Evolutionary conservation across 2,329 filamentous ascomycete species (phyloP).

Genomic region (Exserohilum rostratum): DNA sequence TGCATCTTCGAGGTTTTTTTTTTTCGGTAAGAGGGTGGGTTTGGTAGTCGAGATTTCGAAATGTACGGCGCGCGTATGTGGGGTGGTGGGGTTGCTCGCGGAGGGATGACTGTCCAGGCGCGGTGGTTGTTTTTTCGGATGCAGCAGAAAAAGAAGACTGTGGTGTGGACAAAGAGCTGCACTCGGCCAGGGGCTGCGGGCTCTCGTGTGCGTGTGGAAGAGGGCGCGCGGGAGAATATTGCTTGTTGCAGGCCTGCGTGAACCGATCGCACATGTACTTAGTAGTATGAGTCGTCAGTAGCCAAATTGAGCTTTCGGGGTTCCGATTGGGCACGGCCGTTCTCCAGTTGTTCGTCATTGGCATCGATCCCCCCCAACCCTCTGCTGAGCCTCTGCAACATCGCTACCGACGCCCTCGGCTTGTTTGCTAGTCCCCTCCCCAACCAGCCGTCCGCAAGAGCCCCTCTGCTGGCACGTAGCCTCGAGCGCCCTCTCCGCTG

Average conservation of each 20-base stretch:
- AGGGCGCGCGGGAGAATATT: not conserved
- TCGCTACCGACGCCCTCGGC: slow-evolving; percentile 10
- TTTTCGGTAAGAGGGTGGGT: not conserved
- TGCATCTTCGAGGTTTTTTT: slow-evolving; percentile 28
- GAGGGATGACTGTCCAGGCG: slow-evolving; percentile 1
- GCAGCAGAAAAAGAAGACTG: not conserved
- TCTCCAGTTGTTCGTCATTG: slow-evolving; percentile 18
- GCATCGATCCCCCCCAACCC: slow-evolving; percentile 50
- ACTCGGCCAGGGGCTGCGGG: not conserved
- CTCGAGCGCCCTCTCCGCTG: not conserved
- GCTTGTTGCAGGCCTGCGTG: slow-evolving; percentile 7
- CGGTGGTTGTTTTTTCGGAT: not conserved
- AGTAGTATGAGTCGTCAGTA: slow-evolving; percentile 14
- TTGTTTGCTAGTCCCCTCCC: not conserved
- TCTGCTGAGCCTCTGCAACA: slow-evolving; percentile 4
- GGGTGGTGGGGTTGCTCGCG: slow-evolving; percentile 27
- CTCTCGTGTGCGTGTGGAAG: not conserved
- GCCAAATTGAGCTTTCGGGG: slow-evolving; percentile 12
- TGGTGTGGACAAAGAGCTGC: not conserved
- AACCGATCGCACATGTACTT: no score
- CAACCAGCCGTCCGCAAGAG: not conserved
- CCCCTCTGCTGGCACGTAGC: not conserved
- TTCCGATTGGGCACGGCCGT: slow-evolving; percentile 16
- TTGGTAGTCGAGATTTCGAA: slow-evolving; percentile 2
- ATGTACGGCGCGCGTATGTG: slow-evolving; percentile 13